Evolutionary conservation across 371 early-diverging fungal genomes (phyloP).

Genomic region (Mucor sp.): DNA sequence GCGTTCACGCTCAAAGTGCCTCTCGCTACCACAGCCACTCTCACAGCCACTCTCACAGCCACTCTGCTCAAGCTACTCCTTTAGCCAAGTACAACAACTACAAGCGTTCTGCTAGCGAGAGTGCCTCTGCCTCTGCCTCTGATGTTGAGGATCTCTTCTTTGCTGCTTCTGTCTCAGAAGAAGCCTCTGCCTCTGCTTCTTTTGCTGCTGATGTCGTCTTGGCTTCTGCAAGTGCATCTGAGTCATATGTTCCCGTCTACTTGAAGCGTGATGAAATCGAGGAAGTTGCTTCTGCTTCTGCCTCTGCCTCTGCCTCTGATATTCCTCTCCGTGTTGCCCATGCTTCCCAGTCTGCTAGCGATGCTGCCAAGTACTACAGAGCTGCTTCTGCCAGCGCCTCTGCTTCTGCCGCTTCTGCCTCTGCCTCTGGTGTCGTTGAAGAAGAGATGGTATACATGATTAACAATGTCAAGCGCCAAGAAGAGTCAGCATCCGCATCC

Average conservation of each 20-base stretch:
- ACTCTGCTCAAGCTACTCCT: conserved; percentile 3
- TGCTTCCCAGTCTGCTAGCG: too few species aligned
- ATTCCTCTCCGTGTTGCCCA: background rate
- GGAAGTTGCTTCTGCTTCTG: conserved; percentile 3
- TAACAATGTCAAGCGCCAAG: background rate
- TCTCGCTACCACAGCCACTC: background rate
- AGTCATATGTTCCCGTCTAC: conserved; percentile 1
- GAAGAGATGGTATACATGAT: background rate
- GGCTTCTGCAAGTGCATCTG: background rate
- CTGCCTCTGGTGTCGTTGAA: background rate
- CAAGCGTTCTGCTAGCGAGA: background rate
- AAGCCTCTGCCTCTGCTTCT: background rate
- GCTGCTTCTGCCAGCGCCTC: background rate
- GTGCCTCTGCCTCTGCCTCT: background rate
- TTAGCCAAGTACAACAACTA: background rate
- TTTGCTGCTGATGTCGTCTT: background rate
- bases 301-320: conserved; percentile 1
- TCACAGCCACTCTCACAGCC: background rate
- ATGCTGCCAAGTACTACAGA: background rate
- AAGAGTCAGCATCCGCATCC: background rate
- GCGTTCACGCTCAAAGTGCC: background rate
- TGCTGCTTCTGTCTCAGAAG: background rate
- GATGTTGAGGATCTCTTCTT: background rate
- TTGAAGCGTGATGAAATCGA: conserved; percentile 3
- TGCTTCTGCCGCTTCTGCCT: conserved; percentile 9